Evolutionary conservation across 2,329 filamentous ascomycete genomes (phyloP).

Genomic region (Sarocladiaceae sp.): DNA sequence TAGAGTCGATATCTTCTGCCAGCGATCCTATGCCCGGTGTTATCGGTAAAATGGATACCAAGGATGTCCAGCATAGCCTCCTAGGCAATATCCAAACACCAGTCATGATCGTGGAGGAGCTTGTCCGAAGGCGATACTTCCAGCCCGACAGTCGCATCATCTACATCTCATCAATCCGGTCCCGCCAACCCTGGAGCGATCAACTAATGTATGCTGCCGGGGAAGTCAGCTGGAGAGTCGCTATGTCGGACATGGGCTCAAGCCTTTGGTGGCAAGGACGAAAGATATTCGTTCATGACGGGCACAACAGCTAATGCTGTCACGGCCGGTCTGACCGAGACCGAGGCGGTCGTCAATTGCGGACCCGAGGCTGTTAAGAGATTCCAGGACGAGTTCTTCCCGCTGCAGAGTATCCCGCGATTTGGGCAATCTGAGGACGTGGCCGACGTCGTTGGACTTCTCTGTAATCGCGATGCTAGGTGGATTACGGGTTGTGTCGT

Average conservation of each 20-base stretch:
- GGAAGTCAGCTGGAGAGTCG: constrained; percentile 30
- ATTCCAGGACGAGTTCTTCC: constrained; percentile 29
- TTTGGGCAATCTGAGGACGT: constrained; percentile 31
- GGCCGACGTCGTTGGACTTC: constrained; percentile 28
- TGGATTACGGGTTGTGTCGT: constrained; percentile 32
- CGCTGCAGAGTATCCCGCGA: constrained; percentile 25
- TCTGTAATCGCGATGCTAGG: constrained; percentile 26
- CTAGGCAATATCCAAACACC: constrained; percentile 31
- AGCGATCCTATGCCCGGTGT: constrained; percentile 23
- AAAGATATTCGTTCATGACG: constrained; percentile 27
- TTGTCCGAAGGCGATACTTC: constrained; percentile 25
- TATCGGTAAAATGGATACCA: constrained; percentile 22
- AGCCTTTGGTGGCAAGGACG: constrained; percentile 29
- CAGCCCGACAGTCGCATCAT: constrained; percentile 28
- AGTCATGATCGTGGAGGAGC: constrained; percentile 29
- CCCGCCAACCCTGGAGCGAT: constrained; percentile 26
- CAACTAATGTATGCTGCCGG: constrained; percentile 30
- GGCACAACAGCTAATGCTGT: constrained; percentile 31
- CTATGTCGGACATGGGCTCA: constrained; percentile 32
- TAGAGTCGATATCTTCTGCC: constrained; percentile 28
- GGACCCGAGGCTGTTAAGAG: constrained; percentile 24
- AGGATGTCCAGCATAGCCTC: constrained; percentile 25
- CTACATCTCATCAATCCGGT: constrained; percentile 28
- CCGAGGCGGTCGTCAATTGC: constrained; percentile 27
- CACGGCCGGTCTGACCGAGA: constrained; percentile 26